A percentile compares a stretch with the other conserved stretches of the same genome.
phyloP scores from a whole-genome alignment of 352 stramenopile genomes.

The Thalassiosira ordinaria region DNA sequence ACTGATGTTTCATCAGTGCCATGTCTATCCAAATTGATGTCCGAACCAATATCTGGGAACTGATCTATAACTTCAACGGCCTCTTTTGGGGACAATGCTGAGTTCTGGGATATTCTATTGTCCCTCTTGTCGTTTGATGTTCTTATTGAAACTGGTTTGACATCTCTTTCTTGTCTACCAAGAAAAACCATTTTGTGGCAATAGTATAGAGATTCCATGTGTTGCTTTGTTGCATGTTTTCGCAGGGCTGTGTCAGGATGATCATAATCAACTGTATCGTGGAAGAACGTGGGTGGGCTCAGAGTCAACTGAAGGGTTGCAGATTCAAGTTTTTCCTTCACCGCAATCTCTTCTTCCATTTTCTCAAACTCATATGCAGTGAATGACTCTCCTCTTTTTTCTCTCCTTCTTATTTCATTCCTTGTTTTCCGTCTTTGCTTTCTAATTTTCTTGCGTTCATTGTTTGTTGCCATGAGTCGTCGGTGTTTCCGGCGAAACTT shows the following conservation, averaged over 20 bases:
- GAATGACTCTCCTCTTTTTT: conserved; percentile 17
- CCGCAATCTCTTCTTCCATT: conserved; percentile 29
- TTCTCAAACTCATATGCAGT: conserved; percentile 17
- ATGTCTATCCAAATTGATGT: not conserved
- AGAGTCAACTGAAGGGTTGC: conserved; percentile 16
- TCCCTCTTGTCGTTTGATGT: not conserved
- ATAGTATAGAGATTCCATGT: conserved; percentile 47
- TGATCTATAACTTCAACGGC: conserved; percentile 39
- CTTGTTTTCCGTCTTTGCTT: conserved; percentile 23
- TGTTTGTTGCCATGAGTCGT: conserved; percentile 28
- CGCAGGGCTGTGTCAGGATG: not conserved
- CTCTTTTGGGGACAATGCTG: conserved; percentile 26
- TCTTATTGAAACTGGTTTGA: conserved; percentile 24
- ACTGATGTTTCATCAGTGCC: conserved; percentile 6
- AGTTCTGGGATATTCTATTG: not conserved
- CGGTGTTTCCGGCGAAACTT: conserved; percentile 51
- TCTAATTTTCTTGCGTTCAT: conserved; percentile 37
- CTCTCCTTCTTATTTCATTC: conserved; percentile 31
- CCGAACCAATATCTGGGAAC: conserved; percentile 25
- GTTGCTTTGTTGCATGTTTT: conserved; percentile 30
- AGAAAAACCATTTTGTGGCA: conserved; percentile 49
- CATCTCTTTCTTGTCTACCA: not conserved
- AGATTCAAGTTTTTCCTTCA: conserved; percentile 32
- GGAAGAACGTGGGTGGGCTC: conserved; percentile 49
- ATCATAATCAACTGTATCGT: not conserved